Base-by-base conservation (phyloP, 768 basidiomycete genomes). In the Auricularia sp. region DNA sequence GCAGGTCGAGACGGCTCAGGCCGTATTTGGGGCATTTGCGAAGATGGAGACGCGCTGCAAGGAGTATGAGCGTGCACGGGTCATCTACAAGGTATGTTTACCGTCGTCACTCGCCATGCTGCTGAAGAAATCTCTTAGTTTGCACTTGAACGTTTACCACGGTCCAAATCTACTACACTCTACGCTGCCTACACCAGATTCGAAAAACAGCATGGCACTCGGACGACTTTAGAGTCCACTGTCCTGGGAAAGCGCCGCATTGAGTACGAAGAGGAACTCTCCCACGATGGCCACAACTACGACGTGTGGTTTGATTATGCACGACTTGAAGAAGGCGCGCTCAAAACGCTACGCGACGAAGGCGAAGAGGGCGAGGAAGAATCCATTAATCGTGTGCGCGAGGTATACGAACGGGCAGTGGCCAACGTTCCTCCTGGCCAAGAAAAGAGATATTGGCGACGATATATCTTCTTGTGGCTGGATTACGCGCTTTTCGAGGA, bases 221-320 rank as follows among this genome's bases (percentile, higher is more conserved):
- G 92, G 5, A 82, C 85, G 3, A 88, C 92, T 0, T 85, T 99
- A 33, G 96, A 98, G 74, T 83, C 86, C 47, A 99, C 97, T 6
- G 96, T 99, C 0, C 83, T 98, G 0, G 95, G 95, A 37, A 99
- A 98, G 75, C 87, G 97, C n/a, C 84, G 97, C 45, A 98, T 99
- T 65, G 94, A 98, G 71, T 98, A 99, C 71, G 97, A 99, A 73
- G 97, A 99, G 68, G 97, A 99, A 75, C 77, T 98, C 2, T 74
- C 86, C 10, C 89, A 96, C 65, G 94, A 98, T 68, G 88, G 92
- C 0, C 85, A 89, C 54, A 98, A 98, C 74, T 99, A 98, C 72
- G 97, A 98, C 74, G 88, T 90, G 0, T 99, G 97, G 97, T 98
- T 99, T 72, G 97, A 98, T 71, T 96, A 96, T 70, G 84, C 93